A percentile compares a stretch with the other conserved stretches of the same genome.
These are phyloP conservation scores for Fusarium begoniae DNA, from an alignment of 2,329 filamentous ascomycete species.

Conservation along the genomic window DNA sequence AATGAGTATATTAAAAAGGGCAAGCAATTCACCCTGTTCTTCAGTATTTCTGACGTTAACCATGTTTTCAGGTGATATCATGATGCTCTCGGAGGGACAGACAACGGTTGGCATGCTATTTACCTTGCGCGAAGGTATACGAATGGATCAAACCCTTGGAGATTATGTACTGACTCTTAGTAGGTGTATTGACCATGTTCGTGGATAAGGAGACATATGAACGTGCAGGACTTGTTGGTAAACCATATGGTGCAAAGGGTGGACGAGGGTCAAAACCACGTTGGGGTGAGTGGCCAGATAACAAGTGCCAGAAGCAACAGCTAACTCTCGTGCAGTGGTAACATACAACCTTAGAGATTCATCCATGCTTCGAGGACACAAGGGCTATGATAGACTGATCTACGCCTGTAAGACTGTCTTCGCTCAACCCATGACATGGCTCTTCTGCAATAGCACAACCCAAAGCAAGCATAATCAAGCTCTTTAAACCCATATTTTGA, in stretches of 20 bases:
- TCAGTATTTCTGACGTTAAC: not conserved
- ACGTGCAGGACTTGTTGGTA: conserved; percentile 80
- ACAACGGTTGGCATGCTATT: conserved; percentile 77
- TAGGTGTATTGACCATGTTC: conserved; percentile 77
- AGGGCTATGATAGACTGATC: conserved; percentile 79
- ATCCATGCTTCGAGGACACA: conserved; percentile 85
- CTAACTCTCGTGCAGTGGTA: conserved; percentile 66
- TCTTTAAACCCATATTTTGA: not conserved
- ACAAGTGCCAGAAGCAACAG: not conserved
- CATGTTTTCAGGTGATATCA: conserved; percentile 68
- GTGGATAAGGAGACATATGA: conserved; percentile 86
- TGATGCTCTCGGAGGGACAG: conserved; percentile 85
- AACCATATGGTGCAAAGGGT: conserved; percentile 68
- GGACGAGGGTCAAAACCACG: conserved; percentile 70
- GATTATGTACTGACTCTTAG: not conserved
- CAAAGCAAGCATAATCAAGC: conserved; percentile 37
- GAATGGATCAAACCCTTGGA: not conserved
- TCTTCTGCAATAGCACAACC: conserved; percentile 73
- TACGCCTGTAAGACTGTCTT: conserved; percentile 85
- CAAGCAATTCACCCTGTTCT: conserved; percentile 44
- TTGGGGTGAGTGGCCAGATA: conserved; percentile 67
- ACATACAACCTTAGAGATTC: conserved; percentile 77
- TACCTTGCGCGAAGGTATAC: conserved; percentile 72
- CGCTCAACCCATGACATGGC: conserved; percentile 73
- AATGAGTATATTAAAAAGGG: conserved; percentile 85